phyloP scores from a whole-genome alignment of 1,284 basidiomycete species.

The Athelia sp. region DNA sequence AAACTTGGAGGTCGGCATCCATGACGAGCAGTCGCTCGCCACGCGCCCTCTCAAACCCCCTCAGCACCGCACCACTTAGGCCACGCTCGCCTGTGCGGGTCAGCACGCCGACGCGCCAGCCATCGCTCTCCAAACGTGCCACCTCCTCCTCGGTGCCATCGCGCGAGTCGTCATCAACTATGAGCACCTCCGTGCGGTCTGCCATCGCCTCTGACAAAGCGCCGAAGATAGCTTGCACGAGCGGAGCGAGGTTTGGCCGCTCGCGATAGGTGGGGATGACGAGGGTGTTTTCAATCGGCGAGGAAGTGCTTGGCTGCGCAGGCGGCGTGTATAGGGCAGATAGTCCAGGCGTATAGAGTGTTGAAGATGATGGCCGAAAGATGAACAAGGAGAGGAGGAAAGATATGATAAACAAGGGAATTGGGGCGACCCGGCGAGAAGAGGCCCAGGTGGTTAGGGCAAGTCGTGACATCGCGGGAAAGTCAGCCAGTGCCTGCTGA shows the following conservation, averaged over 20 bases:
- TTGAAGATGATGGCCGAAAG: too few species aligned
- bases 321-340: too few species aligned
- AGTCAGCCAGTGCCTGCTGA: too few species aligned
- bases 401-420: too few species aligned
- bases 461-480: too few species aligned
- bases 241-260: slow-evolving; percentile 35
- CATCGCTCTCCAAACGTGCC: slow-evolving; percentile 28
- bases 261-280: slow-evolving; percentile 45
- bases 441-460: too few species aligned
- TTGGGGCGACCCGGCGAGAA: too few species aligned
- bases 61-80: slow-evolving; percentile 36
- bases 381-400: too few species aligned
- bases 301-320: background rate
- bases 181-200: slow-evolving; percentile 33
- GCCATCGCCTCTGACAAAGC: slow-evolving; percentile 18
- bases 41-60: slow-evolving; percentile 35
- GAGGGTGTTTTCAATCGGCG: slow-evolving; percentile 29
- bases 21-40: slow-evolving; percentile 39
- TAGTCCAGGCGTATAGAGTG: too few species aligned
- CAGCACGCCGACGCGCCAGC: slow-evolving; percentile 37
- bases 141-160: slow-evolving; percentile 39
- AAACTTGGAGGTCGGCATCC: slow-evolving; percentile 38
- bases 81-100: slow-evolving; percentile 37
- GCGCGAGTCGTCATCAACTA: slow-evolving; percentile 43
- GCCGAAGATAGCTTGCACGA: slow-evolving; percentile 32